phyloP scores from a whole-genome alignment of 306 rosid species.

The Parietaria judaica region DNA sequence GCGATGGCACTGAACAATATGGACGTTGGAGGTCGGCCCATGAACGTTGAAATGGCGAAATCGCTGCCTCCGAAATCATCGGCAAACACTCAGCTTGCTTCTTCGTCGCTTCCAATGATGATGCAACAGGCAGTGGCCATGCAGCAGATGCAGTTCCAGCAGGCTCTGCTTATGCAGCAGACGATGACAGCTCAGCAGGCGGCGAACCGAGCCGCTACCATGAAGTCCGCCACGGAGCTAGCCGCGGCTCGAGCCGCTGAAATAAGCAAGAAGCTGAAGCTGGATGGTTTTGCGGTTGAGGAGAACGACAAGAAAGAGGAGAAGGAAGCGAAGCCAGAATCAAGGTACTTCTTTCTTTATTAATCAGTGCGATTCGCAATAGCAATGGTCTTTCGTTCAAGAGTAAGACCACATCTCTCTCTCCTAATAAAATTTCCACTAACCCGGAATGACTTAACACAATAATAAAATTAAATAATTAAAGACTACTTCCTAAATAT shows the following conservation, averaged over 20 bases:
- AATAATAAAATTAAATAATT: too few relatives aligned
- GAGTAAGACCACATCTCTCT: neutral
- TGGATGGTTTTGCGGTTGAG: slow-evolving; percentile 48
- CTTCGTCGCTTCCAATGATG: slow-evolving; percentile 91
- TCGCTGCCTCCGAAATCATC: slow-evolving; percentile 77
- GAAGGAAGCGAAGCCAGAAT: slow-evolving; percentile 49
- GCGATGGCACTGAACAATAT: slow-evolving; percentile 90
- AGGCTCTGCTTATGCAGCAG: slow-evolving; percentile 94
- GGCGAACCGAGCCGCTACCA: slow-evolving; percentile 86
- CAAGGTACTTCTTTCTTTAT: slow-evolving; percentile 46
- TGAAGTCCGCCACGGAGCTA: slow-evolving; percentile 94
- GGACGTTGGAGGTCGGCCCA: slow-evolving; percentile 96
- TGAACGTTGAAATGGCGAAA: slow-evolving; percentile 99
- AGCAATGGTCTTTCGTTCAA: neutral
- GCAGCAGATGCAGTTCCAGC: slow-evolving; percentile 99
- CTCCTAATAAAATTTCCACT: neutral
- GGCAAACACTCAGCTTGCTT: slow-evolving; percentile 48
- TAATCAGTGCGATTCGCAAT: neutral
- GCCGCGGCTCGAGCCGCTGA: slow-evolving; percentile 99
- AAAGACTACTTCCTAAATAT: too few relatives aligned
- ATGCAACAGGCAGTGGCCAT: slow-evolving; percentile 99
- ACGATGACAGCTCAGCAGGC: slow-evolving; percentile 92
- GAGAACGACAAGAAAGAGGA: slow-evolving; percentile 39
- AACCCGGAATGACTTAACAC: too few relatives aligned
- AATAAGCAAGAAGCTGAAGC: slow-evolving; percentile 83